A percentile compares a stretch with the other conserved stretches of the same genome.
Conservation (phyloP, 164 flowering plant genomes). For the Berberis vulgaris region DNA sequence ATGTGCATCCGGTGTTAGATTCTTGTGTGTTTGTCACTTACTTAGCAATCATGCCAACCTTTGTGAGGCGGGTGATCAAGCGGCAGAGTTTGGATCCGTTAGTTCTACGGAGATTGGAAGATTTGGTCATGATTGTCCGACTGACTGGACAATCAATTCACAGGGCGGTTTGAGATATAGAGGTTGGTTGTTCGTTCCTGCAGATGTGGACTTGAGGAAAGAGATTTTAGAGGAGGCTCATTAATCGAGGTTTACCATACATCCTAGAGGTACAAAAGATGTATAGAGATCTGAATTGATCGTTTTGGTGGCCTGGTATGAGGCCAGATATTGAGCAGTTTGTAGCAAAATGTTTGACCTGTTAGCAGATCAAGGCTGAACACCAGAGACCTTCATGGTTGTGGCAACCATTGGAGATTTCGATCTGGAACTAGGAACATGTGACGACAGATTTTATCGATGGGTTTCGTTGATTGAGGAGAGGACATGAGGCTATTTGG, state of each 20-base stretch:
- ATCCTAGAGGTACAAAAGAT: neutral
- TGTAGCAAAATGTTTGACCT: neutral
- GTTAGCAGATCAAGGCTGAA: slow-evolving; percentile 2
- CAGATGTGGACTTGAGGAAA: too few relatives aligned
- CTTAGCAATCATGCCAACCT: too few relatives aligned
- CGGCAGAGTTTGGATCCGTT: too few relatives aligned
- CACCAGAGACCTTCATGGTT: neutral
- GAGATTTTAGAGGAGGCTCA: too few relatives aligned
- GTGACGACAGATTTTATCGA: slow-evolving; percentile 6
- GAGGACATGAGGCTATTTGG: neutral
- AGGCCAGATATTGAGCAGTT: neutral
- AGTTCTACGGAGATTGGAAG: too few relatives aligned
- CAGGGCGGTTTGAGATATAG: too few relatives aligned
- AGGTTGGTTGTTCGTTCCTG: too few relatives aligned
- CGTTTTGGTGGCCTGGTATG: slow-evolving; percentile 1
- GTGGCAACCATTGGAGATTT: neutral
- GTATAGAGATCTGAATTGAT: neutral
- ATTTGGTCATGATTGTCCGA: too few relatives aligned
- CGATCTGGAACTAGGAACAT: slow-evolving; percentile 6
- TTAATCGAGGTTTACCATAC: neutral
- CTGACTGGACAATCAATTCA: too few relatives aligned
- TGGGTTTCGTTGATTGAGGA: neutral
- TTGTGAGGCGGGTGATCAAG: too few relatives aligned
- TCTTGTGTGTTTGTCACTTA: too few relatives aligned
- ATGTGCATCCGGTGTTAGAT: too few relatives aligned